phyloP scores from a whole-genome alignment of 73 alveolate genomes.

The Tetrahymena thermophila region DNA sequence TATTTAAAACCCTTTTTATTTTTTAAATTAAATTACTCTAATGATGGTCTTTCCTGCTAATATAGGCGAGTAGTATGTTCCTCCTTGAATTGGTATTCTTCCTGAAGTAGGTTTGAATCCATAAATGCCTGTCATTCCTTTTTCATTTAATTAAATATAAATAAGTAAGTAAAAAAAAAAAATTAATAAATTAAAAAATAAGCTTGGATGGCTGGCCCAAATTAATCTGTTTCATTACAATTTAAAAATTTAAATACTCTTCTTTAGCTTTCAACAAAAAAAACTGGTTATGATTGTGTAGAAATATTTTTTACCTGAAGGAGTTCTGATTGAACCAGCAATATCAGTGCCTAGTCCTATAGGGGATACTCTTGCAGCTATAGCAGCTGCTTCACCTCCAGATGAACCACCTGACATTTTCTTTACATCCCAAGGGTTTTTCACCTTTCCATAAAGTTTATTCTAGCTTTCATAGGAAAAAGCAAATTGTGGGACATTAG shows the following conservation, averaged over 20 bases:
- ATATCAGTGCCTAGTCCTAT: conserved; percentile 61
- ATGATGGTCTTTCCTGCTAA: background rate
- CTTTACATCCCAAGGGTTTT: conserved; percentile 9
- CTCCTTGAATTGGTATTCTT: conserved; percentile 46
- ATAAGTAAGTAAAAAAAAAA: no score
- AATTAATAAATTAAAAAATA: no score
- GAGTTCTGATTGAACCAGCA: conserved; percentile 66
- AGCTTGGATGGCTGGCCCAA: background rate
- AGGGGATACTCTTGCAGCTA: conserved; percentile 44
- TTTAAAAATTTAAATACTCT: background rate
- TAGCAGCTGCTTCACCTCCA: conserved; percentile 67
- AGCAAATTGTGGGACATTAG: conserved; percentile 6
- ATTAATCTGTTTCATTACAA: no score
- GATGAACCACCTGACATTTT: conserved; percentile 44
- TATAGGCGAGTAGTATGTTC: background rate
- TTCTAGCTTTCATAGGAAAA: background rate
- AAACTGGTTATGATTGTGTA: background rate
- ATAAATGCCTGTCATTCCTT: conserved; percentile 53
- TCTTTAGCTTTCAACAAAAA: no score
- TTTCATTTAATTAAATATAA: background rate
- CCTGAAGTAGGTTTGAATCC: conserved; percentile 68
- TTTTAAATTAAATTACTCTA: background rate
- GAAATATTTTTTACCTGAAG: conserved; percentile 16
- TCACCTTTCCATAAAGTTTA: background rate
- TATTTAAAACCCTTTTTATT: background rate